Conservation (phyloP, 805 yeast genomes). For the Myxozyma melibiosi region DNA sequence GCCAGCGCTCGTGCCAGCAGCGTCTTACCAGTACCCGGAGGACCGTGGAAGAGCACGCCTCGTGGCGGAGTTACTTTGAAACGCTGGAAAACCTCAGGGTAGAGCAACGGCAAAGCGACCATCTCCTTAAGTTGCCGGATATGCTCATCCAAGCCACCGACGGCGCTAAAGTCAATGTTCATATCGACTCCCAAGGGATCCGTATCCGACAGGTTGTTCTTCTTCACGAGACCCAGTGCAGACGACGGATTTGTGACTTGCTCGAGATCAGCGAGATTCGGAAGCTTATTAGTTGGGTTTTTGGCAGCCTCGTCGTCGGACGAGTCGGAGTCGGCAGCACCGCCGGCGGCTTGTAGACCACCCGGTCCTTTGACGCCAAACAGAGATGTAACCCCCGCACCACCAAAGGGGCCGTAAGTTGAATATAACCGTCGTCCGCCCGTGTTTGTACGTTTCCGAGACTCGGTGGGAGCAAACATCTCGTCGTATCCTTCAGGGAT, state of each 20-base stretch:
- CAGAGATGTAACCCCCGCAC: constrained; percentile 84
- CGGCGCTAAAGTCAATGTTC: constrained; percentile 78
- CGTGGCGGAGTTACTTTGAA: constrained; percentile 94
- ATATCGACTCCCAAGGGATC: constrained; percentile 92
- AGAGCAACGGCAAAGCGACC: constrained; percentile 89
- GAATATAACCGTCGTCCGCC: constrained; percentile 72
- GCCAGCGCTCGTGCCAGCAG: constrained; percentile 97
- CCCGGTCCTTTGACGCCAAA: constrained; percentile 65
- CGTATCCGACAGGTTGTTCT: constrained; percentile 75
- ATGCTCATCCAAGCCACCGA: constrained; percentile 91
- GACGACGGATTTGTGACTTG: constrained; percentile 32
- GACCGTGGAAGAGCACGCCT: constrained; percentile 97
- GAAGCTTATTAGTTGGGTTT: constrained; percentile 37
- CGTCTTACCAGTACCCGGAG: constrained; percentile 99
- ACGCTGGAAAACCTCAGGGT: constrained; percentile 89
- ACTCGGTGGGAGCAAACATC: constrained; percentile 7
- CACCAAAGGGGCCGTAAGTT: constrained; percentile 97
- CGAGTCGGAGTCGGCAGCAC: constrained; percentile 48
- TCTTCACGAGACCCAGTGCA: constrained; percentile 44
- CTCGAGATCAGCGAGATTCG: constrained; percentile 33
- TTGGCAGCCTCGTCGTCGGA: constrained; percentile 49
- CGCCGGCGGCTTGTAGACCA: constrained; percentile 40
- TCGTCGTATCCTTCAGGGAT: constrained; percentile 38
- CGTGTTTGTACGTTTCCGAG: constrained; percentile 32
- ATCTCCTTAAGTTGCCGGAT: constrained; percentile 92